Evolutionary conservation across 352 stramenopile genomes (phyloP).

Genomic region (Saprolegnia parasitica): DNA sequence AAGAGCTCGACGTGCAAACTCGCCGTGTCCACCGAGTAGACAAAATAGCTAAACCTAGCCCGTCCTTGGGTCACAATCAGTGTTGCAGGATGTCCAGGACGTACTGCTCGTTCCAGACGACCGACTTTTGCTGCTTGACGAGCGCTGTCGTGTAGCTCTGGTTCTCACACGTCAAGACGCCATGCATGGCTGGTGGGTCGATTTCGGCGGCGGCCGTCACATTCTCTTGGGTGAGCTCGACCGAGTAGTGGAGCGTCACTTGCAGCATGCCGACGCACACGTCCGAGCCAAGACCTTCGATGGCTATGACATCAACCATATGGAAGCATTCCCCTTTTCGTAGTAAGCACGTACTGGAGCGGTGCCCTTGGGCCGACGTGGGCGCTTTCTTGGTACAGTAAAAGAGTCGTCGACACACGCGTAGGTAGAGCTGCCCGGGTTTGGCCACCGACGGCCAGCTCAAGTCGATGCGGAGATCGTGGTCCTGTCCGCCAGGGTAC

Average conservation of each 20-base stretch:
- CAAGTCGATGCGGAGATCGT: conserved; percentile 21
- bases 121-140: conserved; percentile 7
- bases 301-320: conserved; percentile 4
- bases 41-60: conserved; percentile 28
- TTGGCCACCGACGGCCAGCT: background rate
- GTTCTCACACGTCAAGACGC: conserved; percentile 27
- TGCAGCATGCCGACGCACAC: conserved; percentile 27
- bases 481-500: conserved; percentile 2
- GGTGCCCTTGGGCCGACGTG: conserved; percentile 1
- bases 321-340: too few relatives aligned
- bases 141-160: conserved; percentile 5
- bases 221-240: background rate
- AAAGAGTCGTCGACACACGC: conserved; percentile 25
- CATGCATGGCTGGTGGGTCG: background rate
- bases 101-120: conserved; percentile 11
- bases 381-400: conserved; percentile 12
- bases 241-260: conserved; percentile 8
- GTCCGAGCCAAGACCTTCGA: conserved; percentile 15
- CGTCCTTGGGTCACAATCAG: background rate
- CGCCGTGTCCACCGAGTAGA: conserved; percentile 25
- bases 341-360: conserved; percentile 1
- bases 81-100: background rate
- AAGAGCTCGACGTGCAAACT: conserved; percentile 18
- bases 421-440: conserved; percentile 7
- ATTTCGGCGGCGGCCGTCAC: background rate